Percentiles rank a stretch among this genome's conserved stretches.
Conservation (phyloP, 2,329 filamentous ascomycete species). For the Trichoderma koningii region DNA sequence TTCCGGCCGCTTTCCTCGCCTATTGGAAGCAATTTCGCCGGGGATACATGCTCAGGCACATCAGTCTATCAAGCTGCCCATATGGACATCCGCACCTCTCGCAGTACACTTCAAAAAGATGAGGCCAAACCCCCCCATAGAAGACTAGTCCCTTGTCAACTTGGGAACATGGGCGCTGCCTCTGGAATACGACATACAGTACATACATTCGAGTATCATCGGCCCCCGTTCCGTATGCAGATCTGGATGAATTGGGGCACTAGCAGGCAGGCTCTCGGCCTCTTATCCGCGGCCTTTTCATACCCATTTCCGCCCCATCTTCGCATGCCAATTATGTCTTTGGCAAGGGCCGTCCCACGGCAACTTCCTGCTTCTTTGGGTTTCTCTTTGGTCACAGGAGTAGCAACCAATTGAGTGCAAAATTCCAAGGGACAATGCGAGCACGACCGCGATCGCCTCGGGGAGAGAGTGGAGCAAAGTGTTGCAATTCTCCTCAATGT, state of each 20-base stretch:
- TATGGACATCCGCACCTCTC: not conserved
- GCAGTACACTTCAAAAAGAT: not conserved
- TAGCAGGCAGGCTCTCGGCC: not conserved
- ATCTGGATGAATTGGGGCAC: not conserved
- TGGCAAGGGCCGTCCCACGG: not conserved
- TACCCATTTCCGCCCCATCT: slow-evolving; percentile 9
- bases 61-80: not conserved
- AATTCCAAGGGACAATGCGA: not conserved
- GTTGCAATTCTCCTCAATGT: not conserved
- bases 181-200: too few species aligned
- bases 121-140: too few species aligned
- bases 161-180: too few species aligned
- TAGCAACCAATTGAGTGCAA: slow-evolving; percentile 7
- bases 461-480: not conserved
- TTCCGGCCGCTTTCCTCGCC: not conserved
- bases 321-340: not conserved
- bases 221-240: slow-evolving; percentile 13
- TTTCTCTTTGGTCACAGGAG: not conserved
- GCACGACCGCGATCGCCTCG: not conserved
- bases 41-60: not conserved
- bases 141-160: too few species aligned
- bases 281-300: slow-evolving; percentile 1
- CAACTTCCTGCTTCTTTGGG: not conserved
- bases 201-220: not conserved
- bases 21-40: not conserved